Evolutionary conservation across 495 filamentous ascomycete species (phyloP), one percentile per base, ranked within the genome.

Genomic region (Neurospora sp.): DNA sequence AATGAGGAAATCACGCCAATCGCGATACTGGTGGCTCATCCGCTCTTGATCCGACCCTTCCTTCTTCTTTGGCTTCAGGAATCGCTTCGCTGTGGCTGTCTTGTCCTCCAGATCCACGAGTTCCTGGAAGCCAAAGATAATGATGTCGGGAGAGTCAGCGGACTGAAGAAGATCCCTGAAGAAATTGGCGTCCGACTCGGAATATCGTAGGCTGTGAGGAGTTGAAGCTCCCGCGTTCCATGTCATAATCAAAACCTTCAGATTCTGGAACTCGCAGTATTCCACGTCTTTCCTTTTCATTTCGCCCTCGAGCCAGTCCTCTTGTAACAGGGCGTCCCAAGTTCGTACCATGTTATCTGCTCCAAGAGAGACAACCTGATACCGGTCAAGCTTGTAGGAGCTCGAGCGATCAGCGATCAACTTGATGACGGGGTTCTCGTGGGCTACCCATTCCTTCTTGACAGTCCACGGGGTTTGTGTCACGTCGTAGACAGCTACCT

Each of bases 71-170:
- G 86, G 83, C 71, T 90, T 90, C 71, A 93, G 85, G 74, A 93
- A 87, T 60, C 90, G 90, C 83, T 93, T 97, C n/a, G 96, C 96
- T 72, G 95, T 98, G 74, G 96, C 91, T 76, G 93, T 96, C 84
- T 97, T 99, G 80, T 98, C 93, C 78, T 99, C 96, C 16, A 99
- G 84, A 78, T 99, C 96, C 14, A 99, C 95, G 10, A 99, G 86
- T 80, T 99, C 96, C 80, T 99, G 96, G 80, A 99, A 99, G 11
- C 96, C 96, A 87, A 98, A 99, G 5, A 99, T 89, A 6, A 99
- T 84, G 70, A 99, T 91, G 76, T 98, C 96, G 0, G 96, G 93
- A 10, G 91, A 90, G 70, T 91, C 86, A 72, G 92, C 90, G 39
- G 85, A 87, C 74, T 90, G 85, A 49, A 97, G 84, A 0, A 96